A percentile compares a stretch with the other conserved stretches of the same genome.
Conservation (phyloP, 2,329 filamentous ascomycete genomes). For the Hymenoscyphus occultus region DNA sequence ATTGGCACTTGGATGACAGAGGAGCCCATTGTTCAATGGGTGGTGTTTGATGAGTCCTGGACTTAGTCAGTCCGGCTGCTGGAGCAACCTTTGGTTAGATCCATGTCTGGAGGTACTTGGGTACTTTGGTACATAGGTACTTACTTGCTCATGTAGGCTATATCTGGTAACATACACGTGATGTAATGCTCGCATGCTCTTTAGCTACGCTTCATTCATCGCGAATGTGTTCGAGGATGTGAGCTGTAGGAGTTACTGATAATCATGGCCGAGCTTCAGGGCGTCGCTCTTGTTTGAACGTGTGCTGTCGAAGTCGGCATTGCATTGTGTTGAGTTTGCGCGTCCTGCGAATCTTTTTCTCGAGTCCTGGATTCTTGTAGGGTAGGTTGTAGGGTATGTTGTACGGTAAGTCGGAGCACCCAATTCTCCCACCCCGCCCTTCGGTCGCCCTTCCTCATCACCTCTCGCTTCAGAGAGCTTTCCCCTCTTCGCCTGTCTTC, state of each 20-base stretch:
- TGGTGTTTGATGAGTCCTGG: neutral
- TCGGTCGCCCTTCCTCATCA: neutral
- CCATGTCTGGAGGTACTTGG: neutral
- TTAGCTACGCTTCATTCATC: neutral
- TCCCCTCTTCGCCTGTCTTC: neutral
- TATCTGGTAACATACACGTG: neutral
- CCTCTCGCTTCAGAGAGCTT: slow-evolving; percentile 4
- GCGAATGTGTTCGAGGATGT: neutral
- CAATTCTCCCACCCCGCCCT: neutral
- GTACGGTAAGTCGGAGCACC: slow-evolving; percentile 3
- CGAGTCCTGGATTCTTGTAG: slow-evolving; percentile 5
- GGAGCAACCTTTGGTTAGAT: neutral
- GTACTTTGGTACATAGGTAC: neutral
- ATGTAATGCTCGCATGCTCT: neutral
- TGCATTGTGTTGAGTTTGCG: neutral
- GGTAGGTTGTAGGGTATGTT: slow-evolving; percentile 1
- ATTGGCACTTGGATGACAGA: neutral
- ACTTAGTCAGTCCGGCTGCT: neutral
- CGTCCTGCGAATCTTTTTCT: neutral
- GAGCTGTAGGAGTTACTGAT: neutral
- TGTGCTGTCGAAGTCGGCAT: neutral
- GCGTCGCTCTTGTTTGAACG: neutral
- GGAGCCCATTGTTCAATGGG: neutral
- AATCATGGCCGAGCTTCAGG: neutral
- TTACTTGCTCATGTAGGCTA: neutral